Percentiles rank a stretch among this genome's conserved stretches.
Conservation (phyloP, 1,284 basidiomycete species). For the Ganoderma meredithae region DNA sequence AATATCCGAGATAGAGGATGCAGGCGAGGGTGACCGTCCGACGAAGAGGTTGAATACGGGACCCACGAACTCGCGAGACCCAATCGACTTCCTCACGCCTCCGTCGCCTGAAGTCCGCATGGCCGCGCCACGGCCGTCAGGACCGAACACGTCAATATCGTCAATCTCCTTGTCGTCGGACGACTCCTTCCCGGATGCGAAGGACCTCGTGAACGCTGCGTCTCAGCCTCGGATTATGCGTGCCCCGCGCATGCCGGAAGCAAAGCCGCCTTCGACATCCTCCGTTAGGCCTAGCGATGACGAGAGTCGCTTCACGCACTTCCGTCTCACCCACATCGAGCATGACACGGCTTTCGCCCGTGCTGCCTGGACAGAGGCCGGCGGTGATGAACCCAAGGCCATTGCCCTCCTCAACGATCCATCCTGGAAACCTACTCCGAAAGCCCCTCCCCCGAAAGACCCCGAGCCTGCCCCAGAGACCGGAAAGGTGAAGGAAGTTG, state of each 20-base stretch:
- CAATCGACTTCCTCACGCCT: constrained; percentile 53
- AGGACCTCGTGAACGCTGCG: constrained; percentile 50
- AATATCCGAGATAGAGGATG: constrained; percentile 46
- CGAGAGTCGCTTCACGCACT: constrained; percentile 55
- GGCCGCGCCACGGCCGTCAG: constrained; percentile 56
- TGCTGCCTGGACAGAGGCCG: constrained; percentile 69
- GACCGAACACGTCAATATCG: constrained; percentile 47
- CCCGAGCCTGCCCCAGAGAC: constrained; percentile 45
- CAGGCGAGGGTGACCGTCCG: constrained; percentile 65
- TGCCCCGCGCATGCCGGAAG: constrained; percentile 45
- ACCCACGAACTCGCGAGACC: constrained; percentile 44
- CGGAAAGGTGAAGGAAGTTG: constrained; percentile 72
- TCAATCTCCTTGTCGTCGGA: constrained; percentile 59
- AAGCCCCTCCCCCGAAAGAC: constrained; percentile 38
- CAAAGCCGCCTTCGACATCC: constrained; percentile 28
- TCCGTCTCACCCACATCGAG: constrained; percentile 66
- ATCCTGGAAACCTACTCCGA: constrained; percentile 54
- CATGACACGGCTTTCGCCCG: constrained; percentile 54
- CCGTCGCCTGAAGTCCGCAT: constrained; percentile 64
- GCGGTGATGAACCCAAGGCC: constrained; percentile 66
- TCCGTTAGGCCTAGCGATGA: constrained; percentile 30
- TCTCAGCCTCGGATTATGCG: constrained; percentile 62
- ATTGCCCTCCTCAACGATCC: constrained; percentile 63
- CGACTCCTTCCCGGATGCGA: constrained; percentile 62
- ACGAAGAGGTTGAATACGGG: constrained; percentile 72